phyloP scores from a whole-genome alignment of 345 rosid genomes.

The Angophora floribunda region DNA sequence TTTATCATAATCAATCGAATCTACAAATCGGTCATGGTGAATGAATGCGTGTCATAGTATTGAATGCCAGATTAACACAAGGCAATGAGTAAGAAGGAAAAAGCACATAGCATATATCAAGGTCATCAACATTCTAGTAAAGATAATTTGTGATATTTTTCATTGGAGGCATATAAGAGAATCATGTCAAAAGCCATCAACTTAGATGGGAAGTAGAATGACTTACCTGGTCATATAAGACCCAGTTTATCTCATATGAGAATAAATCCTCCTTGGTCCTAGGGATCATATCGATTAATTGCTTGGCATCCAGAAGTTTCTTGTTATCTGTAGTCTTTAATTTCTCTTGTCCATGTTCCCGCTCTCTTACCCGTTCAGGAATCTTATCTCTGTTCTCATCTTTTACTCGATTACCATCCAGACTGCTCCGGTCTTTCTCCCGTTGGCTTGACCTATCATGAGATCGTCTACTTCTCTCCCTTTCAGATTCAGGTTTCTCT shows the following conservation, averaged over 20 bases:
- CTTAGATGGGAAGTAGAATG: neutral
- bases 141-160: neutral
- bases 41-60: neutral
- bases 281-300: conserved; percentile 95
- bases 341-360: conserved; percentile 54
- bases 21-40: neutral
- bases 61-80: neutral
- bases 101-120: neutral
- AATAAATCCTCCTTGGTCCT: conserved; percentile 95
- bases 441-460: conserved; percentile 64
- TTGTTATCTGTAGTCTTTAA: conserved; percentile 61
- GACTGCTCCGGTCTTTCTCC: conserved; percentile 50
- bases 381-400: conserved; percentile 38
- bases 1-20: neutral
- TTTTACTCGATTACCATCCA: conserved; percentile 34
- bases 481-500: conserved; percentile 62
- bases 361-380: conserved; percentile 42
- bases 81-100: neutral
- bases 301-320: conserved; percentile 92
- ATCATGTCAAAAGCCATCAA: neutral
- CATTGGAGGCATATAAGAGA: neutral
- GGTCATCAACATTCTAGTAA: neutral
- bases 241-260: conserved; percentile 88
- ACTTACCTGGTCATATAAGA: conserved; percentile 76
- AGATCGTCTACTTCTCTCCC: conserved; percentile 68